Evolutionary conservation across 2,329 filamentous ascomycete species (phyloP).

Genomic region (Bretziella fagacearum): DNA sequence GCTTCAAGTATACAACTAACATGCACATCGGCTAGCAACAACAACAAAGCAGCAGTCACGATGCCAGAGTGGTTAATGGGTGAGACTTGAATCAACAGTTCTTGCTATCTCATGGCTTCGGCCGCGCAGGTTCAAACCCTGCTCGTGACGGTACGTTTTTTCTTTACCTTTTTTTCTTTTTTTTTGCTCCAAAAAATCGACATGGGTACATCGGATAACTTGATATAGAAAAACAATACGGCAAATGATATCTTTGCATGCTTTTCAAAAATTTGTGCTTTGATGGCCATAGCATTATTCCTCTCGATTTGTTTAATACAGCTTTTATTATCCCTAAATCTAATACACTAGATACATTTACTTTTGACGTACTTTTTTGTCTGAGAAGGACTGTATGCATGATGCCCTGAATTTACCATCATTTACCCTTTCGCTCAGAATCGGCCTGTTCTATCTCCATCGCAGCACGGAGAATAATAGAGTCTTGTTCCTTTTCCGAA

Average conservation of each 20-base stretch:
- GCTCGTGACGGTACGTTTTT: constrained; percentile 13
- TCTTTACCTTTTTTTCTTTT: neutral
- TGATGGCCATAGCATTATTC: neutral
- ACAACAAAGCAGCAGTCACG: constrained; percentile 13
- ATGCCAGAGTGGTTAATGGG: constrained; percentile 16
- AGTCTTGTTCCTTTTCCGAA: constrained; percentile 11
- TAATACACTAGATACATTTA: too few species aligned
- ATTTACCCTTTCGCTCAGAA: constrained; percentile 4
- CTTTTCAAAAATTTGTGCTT: too few species aligned
- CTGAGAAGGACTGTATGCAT: too few species aligned
- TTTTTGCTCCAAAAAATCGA: neutral
- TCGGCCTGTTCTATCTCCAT: constrained; percentile 11
- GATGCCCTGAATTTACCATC: neutral
- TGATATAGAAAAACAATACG: too few species aligned
- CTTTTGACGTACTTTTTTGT: too few species aligned
- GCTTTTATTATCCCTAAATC: too few species aligned
- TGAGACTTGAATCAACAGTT: constrained; percentile 14
- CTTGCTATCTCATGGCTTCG: constrained; percentile 15
- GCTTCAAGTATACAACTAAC: too few species aligned
- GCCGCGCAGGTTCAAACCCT: constrained; percentile 15
- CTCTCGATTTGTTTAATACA: too few species aligned
- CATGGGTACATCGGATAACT: too few species aligned
- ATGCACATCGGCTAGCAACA: too few species aligned
- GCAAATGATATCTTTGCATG: too few species aligned
- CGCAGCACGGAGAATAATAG: constrained; percentile 9